Evolutionary conservation across 1,284 basidiomycete genomes (phyloP).

Genomic region (Waitea zeae): DNA sequence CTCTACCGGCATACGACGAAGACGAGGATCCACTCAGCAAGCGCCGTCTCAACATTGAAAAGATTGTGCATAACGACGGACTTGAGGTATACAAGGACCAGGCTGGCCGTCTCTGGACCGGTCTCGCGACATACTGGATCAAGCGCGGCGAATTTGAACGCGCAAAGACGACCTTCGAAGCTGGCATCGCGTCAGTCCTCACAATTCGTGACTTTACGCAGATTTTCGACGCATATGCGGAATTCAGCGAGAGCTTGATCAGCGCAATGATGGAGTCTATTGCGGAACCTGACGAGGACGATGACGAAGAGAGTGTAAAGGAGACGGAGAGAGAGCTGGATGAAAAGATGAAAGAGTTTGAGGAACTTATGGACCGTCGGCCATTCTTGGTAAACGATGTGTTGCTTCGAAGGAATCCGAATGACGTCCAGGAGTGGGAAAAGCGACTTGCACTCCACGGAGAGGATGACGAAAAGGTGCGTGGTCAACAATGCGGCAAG

Average conservation of each 20-base stretch:
- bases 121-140: slow-evolving; percentile 96
- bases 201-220: slow-evolving; percentile 97
- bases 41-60: slow-evolving; percentile 75
- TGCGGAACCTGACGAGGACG: slow-evolving; percentile 44
- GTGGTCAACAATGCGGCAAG: slow-evolving; percentile 1
- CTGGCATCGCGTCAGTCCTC: slow-evolving; percentile 70
- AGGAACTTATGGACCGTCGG: slow-evolving; percentile 86
- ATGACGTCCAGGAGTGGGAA: slow-evolving; percentile 99
- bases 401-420: slow-evolving; percentile 82
- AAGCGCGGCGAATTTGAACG: slow-evolving; percentile 91
- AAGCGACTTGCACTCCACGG: slow-evolving; percentile 92
- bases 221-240: slow-evolving; percentile 94
- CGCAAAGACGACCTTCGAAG: slow-evolving; percentile 78
- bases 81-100: slow-evolving; percentile 88
- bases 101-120: slow-evolving; percentile 91
- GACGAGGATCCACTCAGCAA: slow-evolving; percentile 69
- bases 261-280: slow-evolving; percentile 84
- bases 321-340: slow-evolving; percentile 84
- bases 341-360: slow-evolving; percentile 81
- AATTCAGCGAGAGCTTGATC: slow-evolving; percentile 87
- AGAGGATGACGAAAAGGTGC: slow-evolving; percentile 83
- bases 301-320: slow-evolving; percentile 60
- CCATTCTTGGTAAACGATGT: slow-evolving; percentile 98
- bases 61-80: slow-evolving; percentile 75
- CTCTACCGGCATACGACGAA: slow-evolving; percentile 42